These are phyloP conservation scores for Phaeosphaeriaceae sp. DNA, from an alignment of 2,329 filamentous ascomycete genomes.

Conservation along the genomic window DNA sequence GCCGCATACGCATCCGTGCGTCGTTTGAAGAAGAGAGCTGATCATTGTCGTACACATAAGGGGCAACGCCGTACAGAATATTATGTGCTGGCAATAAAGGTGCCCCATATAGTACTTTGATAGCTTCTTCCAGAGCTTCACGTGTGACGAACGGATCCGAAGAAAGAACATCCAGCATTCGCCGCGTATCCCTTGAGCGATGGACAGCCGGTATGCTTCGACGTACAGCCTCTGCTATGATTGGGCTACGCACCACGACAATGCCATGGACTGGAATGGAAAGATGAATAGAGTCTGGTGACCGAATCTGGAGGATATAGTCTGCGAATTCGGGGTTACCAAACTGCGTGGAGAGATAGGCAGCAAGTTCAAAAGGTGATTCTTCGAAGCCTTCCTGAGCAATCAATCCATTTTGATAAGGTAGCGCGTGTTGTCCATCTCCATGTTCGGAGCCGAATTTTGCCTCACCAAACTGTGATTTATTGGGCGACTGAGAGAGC, in stretches of 20 bases:
- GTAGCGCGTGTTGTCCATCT: constrained; percentile 24
- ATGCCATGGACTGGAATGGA: constrained; percentile 45
- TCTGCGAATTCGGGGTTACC: constrained; percentile 47
- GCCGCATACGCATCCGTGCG: constrained; percentile 44
- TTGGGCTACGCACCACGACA: constrained; percentile 43
- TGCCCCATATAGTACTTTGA: constrained; percentile 47
- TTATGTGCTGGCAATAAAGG: constrained; percentile 35
- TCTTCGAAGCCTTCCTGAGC: constrained; percentile 28
- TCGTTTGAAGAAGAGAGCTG: constrained; percentile 30
- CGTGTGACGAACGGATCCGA: constrained; percentile 35
- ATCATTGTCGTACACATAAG: constrained; percentile 32
- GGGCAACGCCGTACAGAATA: constrained; percentile 39
- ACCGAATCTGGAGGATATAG: constrained; percentile 44
- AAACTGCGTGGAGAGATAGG: constrained; percentile 43
- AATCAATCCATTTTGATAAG: constrained; percentile 26
- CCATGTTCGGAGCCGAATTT: constrained; percentile 25
- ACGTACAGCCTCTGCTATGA: constrained; percentile 39
- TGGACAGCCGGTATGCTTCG: constrained; percentile 24
- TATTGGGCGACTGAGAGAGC: constrained; percentile 43
- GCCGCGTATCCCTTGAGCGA: constrained; percentile 32
- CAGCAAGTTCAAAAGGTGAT: constrained; percentile 37
- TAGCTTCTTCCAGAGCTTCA: constrained; percentile 42
- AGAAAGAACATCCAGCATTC: constrained; percentile 34
- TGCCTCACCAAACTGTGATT: constrained; percentile 34
- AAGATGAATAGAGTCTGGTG: constrained; percentile 32